These are phyloP conservation scores for Trichoderma hamatum DNA, from an alignment of 2,329 filamentous ascomycete genomes.

Conservation along the genomic window DNA sequence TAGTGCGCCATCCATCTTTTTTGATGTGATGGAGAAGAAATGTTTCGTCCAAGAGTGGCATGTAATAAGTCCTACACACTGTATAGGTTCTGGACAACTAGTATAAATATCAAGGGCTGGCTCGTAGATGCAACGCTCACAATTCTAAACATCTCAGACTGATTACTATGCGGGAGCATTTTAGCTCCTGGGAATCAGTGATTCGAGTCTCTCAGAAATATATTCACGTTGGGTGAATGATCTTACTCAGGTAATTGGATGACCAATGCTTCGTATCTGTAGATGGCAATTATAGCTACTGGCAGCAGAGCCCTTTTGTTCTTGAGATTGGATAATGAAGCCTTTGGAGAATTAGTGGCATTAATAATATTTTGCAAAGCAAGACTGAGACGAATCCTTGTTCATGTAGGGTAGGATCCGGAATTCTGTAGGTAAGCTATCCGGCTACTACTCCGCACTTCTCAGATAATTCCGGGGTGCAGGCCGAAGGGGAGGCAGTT, in stretches of 20 bases:
- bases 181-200: background rate
- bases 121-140: background rate
- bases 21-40: too few relatives aligned
- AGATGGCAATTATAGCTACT: too few relatives aligned
- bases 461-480: background rate
- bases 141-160: background rate
- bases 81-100: background rate
- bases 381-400: background rate
- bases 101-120: background rate
- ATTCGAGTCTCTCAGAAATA: background rate
- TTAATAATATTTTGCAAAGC: background rate
- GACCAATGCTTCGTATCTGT: background rate
- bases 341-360: background rate
- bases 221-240: background rate
- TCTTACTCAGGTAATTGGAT: background rate
- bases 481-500: background rate
- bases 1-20: background rate
- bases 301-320: background rate
- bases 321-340: background rate
- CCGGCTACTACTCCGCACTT: background rate
- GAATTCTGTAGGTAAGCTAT: background rate
- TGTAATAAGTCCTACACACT: background rate
- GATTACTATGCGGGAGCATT: background rate
- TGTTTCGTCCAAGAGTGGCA: background rate
- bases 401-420: background rate